Evolutionary conservation across 352 stramenopile species (phyloP).

Genomic region (Pythium monospermum): DNA sequence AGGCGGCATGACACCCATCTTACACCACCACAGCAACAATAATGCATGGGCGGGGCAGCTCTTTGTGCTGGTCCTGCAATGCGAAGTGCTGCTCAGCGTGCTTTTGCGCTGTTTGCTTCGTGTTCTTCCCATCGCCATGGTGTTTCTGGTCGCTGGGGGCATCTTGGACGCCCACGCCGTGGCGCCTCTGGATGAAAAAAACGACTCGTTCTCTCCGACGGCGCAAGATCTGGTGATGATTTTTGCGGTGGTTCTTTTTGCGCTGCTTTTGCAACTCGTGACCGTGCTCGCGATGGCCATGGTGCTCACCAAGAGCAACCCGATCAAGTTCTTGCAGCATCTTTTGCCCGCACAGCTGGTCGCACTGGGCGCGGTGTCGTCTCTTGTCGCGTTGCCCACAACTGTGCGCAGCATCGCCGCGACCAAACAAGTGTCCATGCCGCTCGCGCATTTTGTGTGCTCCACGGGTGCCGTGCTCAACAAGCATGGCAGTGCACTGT

Average conservation of each 20-base stretch:
- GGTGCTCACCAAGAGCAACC: conserved; percentile 42
- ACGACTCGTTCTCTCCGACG: conserved; percentile 11
- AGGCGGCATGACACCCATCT: conserved; percentile 20
- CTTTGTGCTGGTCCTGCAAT: conserved; percentile 41
- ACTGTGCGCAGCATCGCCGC: conserved; percentile 47
- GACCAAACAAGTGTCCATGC: conserved; percentile 48
- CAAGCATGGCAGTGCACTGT: conserved; percentile 58
- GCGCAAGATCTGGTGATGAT: conserved; percentile 37
- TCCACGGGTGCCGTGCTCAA: conserved; percentile 40
- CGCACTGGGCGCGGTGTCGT: conserved; percentile 42
- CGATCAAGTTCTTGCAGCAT: conserved; percentile 37
- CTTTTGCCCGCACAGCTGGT: conserved; percentile 46
- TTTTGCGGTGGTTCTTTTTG: conserved; percentile 39
- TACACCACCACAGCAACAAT: background rate
- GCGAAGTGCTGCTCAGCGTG: conserved; percentile 34
- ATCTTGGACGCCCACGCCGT: conserved; percentile 23
- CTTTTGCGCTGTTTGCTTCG: conserved; percentile 34
- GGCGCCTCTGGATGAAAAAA: background rate
- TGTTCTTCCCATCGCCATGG: conserved; percentile 35
- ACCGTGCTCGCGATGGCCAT: conserved; percentile 32
- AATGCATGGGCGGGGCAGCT: conserved; percentile 27
- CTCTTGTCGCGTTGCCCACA: conserved; percentile 41
- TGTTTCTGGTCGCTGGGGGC: conserved; percentile 35
- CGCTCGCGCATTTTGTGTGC: conserved; percentile 54
- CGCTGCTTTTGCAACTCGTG: conserved; percentile 34